Evolutionary conservation across 257 asterid genomes (phyloP).

Genomic region (Oldenlandia corymbosa): DNA sequence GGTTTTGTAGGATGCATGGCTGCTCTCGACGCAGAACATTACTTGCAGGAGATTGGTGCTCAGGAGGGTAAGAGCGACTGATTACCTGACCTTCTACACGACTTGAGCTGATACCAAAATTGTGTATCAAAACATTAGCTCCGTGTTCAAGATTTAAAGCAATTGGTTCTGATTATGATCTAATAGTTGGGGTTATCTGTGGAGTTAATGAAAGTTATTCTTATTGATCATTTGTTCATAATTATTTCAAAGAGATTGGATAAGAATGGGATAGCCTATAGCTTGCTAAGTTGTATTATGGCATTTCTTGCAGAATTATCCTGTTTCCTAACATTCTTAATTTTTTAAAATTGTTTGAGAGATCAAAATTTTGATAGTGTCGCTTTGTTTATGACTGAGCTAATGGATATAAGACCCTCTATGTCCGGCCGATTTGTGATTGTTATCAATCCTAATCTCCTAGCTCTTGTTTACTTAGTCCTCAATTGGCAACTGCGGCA

Average conservation of each 20-base stretch:
- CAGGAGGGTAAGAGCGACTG: conserved; percentile 96
- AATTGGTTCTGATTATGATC: not conserved
- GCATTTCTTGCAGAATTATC: not conserved
- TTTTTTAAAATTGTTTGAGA: not conserved
- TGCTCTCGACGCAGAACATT: conserved; percentile 95
- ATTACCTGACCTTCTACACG: conserved; percentile 24
- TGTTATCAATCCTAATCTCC: not conserved
- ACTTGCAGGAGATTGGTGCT: conserved; percentile 76
- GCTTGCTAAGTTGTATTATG: not conserved
- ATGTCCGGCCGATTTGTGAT: not conserved
- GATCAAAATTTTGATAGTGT: not conserved
- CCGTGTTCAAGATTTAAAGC: not conserved
- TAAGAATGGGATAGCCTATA: not conserved
- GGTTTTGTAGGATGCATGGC: conserved; percentile 85
- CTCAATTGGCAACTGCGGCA: not conserved
- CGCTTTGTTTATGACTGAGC: not conserved
- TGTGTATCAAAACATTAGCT: conserved; percentile 4
- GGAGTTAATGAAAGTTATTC: not conserved
- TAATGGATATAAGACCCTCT: not conserved
- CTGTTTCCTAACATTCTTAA: not conserved
- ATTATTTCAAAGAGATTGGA: not conserved
- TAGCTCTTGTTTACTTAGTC: not conserved
- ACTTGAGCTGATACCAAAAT: conserved; percentile 18
- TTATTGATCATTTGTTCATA: not conserved
- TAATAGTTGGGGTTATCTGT: not conserved